These are phyloP conservation scores for Botrytis hyacinthi DNA, from an alignment of 2,329 filamentous ascomycete genomes.

Conservation along the genomic window DNA sequence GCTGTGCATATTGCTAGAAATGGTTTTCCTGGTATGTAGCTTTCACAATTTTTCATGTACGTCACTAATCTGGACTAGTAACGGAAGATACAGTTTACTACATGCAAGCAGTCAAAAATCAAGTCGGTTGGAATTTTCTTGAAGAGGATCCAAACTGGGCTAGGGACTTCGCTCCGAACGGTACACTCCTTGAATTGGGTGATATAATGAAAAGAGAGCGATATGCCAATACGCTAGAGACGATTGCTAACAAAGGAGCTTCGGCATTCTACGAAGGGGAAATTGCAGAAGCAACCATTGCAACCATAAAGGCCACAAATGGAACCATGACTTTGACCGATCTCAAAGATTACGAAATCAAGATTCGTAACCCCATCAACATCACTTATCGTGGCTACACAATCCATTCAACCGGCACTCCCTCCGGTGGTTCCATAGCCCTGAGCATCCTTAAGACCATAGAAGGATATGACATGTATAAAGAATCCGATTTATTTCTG, in stretches of 20 bases:
- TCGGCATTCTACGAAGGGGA: conserved; percentile 62
- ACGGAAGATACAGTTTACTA: conserved; percentile 72
- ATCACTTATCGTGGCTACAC: conserved; percentile 68
- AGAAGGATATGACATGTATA: conserved; percentile 61
- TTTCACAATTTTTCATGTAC: conserved; percentile 20
- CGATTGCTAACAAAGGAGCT: conserved; percentile 57
- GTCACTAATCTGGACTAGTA: conserved; percentile 44
- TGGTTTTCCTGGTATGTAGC: conserved; percentile 55
- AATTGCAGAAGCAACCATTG: conserved; percentile 60
- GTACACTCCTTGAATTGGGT: conserved; percentile 54
- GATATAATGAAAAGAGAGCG: conserved; percentile 64
- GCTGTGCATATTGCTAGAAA: conserved; percentile 70
- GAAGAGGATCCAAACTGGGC: conserved; percentile 62
- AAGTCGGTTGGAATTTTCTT: conserved; percentile 56
- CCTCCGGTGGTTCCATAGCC: conserved; percentile 74
- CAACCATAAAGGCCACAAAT: conserved; percentile 54
- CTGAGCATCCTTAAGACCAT: conserved; percentile 71
- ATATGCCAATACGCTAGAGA: conserved; percentile 64
- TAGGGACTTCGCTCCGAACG: conserved; percentile 68
- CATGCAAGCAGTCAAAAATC: conserved; percentile 54
- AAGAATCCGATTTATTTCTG: conserved; percentile 49
- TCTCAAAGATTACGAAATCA: conserved; percentile 62
- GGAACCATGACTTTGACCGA: conserved; percentile 69
- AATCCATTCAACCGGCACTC: conserved; percentile 68
- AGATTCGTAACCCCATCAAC: conserved; percentile 60